Conservation (phyloP, 805 yeast genomes). For the Candida sonorensis region DNA sequence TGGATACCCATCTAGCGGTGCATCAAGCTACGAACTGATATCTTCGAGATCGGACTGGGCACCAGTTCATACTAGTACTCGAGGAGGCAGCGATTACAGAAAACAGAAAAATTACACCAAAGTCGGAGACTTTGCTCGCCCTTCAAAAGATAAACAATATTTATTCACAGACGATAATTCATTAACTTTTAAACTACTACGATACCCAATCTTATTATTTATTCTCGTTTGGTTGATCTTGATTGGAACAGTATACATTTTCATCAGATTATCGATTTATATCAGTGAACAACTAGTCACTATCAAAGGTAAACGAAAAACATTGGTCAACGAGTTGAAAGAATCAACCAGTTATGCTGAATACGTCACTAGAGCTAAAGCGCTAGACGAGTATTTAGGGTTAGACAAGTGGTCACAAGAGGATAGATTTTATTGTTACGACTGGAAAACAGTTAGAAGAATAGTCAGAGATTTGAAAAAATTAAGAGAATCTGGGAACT, state of each 20-base stretch:
- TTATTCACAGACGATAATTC: slow-evolving; percentile 15
- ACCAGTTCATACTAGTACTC: slow-evolving; percentile 3
- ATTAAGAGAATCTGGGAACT: slow-evolving; percentile 26
- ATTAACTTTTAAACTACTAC: slow-evolving; percentile 37
- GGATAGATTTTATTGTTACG: slow-evolving; percentile 60
- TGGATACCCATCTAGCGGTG: too few relatives aligned
- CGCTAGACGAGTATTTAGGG: slow-evolving; percentile 50
- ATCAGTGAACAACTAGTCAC: slow-evolving; percentile 52
- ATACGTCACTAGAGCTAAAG: slow-evolving; percentile 54
- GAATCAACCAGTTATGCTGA: slow-evolving; percentile 46
- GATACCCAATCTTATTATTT: slow-evolving; percentile 59
- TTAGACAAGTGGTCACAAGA: slow-evolving; percentile 59
- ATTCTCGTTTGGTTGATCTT: slow-evolving; percentile 48
- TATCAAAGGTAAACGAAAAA: slow-evolving; percentile 53
- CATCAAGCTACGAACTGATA: slow-evolving; percentile 6
- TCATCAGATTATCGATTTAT: slow-evolving; percentile 54
- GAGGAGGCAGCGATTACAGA: slow-evolving; percentile 2
- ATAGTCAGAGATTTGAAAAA: slow-evolving; percentile 36
- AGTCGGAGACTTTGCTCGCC: too few relatives aligned
- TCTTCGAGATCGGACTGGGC: slow-evolving; percentile 9
- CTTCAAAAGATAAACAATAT: slow-evolving; percentile 1
- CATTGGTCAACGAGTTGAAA: slow-evolving; percentile 43
- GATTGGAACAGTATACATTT: slow-evolving; percentile 41
- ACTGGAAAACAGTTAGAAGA: slow-evolving; percentile 49
- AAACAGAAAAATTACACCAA: slow-evolving; percentile 1